These are phyloP conservation scores for Malassezia japonica DNA, from an alignment of 1,284 basidiomycete genomes.

Conservation along the genomic window DNA sequence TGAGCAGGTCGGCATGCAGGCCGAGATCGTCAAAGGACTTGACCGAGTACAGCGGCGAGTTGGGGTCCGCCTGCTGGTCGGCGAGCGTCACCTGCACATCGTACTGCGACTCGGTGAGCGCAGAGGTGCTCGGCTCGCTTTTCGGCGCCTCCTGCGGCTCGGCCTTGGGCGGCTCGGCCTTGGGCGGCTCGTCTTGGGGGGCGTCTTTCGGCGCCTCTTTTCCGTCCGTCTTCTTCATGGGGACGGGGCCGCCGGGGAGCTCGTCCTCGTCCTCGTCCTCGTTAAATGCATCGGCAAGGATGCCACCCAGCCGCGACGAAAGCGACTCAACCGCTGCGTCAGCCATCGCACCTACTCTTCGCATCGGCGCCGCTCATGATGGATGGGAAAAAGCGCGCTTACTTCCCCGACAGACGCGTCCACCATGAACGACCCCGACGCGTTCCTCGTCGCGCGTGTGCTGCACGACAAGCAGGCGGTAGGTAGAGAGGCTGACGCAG, in stretches of 20 bases:
- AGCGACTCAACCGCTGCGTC: conserved; percentile 13
- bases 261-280: conserved; percentile 9
- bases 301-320: conserved; percentile 15
- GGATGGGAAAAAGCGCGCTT: not conserved
- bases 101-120: conserved; percentile 32
- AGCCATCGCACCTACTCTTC: conserved; percentile 2
- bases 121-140: too few species aligned
- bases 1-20: conserved; percentile 69
- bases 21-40: conserved; percentile 73
- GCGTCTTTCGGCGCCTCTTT: not conserved
- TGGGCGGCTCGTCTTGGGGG: not conserved
- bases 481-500: conserved; percentile 4
- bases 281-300: conserved; percentile 7
- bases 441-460: conserved; percentile 25
- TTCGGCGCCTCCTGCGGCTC: not conserved
- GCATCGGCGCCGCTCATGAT: conserved; percentile 10
- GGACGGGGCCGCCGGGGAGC: not conserved
- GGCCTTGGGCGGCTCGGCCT: not conserved
- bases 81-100: conserved; percentile 79
- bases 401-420: not conserved
- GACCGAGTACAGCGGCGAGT: conserved; percentile 85
- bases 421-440: conserved; percentile 15
- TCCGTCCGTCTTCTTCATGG: conserved; percentile 17
- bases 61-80: conserved; percentile 90
- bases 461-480: conserved; percentile 29